A percentile compares a stretch with the other conserved stretches of the same genome.
Conservation (phyloP, 257 asterid genomes). For the Fraxinus anomala region DNA sequence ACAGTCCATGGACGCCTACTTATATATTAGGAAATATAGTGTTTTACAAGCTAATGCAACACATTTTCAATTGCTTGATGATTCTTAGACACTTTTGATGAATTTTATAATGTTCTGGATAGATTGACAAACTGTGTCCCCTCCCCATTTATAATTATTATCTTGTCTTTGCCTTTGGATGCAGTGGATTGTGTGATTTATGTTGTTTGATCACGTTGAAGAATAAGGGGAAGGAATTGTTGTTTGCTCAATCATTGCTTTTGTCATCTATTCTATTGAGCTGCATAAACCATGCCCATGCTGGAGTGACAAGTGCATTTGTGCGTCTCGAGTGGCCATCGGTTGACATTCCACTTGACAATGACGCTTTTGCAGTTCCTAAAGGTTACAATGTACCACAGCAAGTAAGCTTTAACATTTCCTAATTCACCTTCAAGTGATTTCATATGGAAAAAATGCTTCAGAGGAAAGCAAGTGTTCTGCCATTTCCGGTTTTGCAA, state of each 20-base stretch:
- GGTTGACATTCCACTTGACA: conserved; percentile 76
- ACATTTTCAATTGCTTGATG: neutral
- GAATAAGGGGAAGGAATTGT: conserved; percentile 46
- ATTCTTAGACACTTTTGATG: neutral
- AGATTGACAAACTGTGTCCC: neutral
- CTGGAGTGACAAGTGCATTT: conserved; percentile 75
- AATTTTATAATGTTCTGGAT: neutral
- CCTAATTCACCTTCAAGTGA: neutral
- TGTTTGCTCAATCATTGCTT: conserved; percentile 50
- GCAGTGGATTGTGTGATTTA: conserved; percentile 14
- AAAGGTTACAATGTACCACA: conserved; percentile 87
- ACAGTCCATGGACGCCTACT: neutral
- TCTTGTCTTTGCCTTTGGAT: conserved; percentile 7
- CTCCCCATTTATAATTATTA: neutral
- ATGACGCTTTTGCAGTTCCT: conserved; percentile 78
- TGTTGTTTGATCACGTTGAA: conserved; percentile 25
- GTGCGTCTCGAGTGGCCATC: conserved; percentile 83
- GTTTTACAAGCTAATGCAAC: neutral
- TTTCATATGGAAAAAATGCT: neutral
- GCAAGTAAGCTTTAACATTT: conserved; percentile 62
- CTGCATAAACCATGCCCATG: conserved; percentile 52
- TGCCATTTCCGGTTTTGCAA: neutral
- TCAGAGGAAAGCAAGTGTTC: neutral
- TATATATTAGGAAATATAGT: neutral
- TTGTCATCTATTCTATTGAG: conserved; percentile 48